Percentiles rank a stretch among this genome's conserved stretches.
These are phyloP conservation scores for Volvox carteri DNA, from an alignment of 163 green algal genomes.

Conservation along the genomic window DNA sequence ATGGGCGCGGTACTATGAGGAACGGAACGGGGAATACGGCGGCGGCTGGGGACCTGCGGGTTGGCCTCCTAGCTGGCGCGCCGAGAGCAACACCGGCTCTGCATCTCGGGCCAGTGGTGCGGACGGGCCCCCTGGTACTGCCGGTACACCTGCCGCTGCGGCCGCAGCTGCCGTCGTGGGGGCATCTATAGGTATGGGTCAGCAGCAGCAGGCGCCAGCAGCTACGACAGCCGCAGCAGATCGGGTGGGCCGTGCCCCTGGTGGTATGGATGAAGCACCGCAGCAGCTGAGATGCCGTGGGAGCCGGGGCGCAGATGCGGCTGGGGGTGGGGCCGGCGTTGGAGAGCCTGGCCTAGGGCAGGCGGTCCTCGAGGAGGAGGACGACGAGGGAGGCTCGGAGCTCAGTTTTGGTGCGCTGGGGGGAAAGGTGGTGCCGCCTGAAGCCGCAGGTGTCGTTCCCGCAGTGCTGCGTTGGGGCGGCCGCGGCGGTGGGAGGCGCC, in stretches of 20 bases:
- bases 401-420: conserved; percentile 49
- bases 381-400: conserved; percentile 17
- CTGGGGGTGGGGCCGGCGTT: not conserved
- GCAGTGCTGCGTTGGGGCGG: not conserved
- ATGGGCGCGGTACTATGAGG: conserved; percentile 55
- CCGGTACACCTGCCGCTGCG: too few relatives aligned
- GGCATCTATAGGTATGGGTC: too few relatives aligned
- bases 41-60: not conserved
- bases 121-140: too few relatives aligned
- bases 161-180: too few relatives aligned
- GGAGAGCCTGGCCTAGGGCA: not conserved
- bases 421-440: conserved; percentile 4
- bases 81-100: too few relatives aligned
- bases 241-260: too few relatives aligned
- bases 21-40: not conserved
- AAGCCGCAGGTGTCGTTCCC: not conserved
- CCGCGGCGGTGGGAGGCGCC: not conserved
- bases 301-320: too few relatives aligned
- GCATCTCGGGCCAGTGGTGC: too few relatives aligned
- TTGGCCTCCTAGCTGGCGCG: not conserved
- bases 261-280: too few relatives aligned
- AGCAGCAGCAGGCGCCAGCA: too few relatives aligned
- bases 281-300: too few relatives aligned
- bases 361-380: not conserved
- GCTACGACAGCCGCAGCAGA: too few relatives aligned